Evolutionary conservation across 192 early-diverging fungal species (phyloP).

Genomic region (Globomyces pollinis-pini): DNA sequence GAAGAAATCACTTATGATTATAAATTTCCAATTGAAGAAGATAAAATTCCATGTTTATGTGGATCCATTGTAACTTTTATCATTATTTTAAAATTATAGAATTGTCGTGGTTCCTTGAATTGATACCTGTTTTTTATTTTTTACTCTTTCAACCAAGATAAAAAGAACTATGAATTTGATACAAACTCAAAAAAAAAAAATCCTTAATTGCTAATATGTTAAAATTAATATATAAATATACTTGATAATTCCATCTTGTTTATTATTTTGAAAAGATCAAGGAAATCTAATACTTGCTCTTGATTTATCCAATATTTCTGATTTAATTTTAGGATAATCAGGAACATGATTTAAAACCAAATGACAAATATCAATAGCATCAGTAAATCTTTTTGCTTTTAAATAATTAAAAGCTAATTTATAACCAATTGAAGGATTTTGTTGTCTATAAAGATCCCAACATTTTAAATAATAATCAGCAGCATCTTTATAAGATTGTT

Average conservation of each 20-base stretch:
- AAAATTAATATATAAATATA: too few relatives aligned
- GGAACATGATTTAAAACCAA: conserved; percentile 38
- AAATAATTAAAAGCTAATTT: conserved; percentile 51
- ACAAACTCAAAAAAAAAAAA: too few relatives aligned
- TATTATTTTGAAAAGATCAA: too few relatives aligned
- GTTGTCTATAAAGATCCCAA: conserved; percentile 36
- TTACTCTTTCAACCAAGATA: too few relatives aligned
- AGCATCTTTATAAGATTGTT: conserved; percentile 41
- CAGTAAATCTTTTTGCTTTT: conserved; percentile 43
- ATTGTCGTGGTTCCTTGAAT: conserved; percentile 75
- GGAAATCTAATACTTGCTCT: conserved; percentile 1
- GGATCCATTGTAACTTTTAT: conserved; percentile 66
- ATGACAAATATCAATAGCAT: conserved; percentile 46
- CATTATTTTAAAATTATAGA: conserved; percentile 7
- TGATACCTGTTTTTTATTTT: conserved; percentile 20
- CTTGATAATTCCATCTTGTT: too few relatives aligned
- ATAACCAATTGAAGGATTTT: conserved; percentile 44
- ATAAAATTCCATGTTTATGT: conserved; percentile 98
- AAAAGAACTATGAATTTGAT: too few relatives aligned
- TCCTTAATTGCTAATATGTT: too few relatives aligned
- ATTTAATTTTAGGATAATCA: conserved; percentile 49
- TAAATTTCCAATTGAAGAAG: conserved; percentile 86
- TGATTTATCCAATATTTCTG: conserved; percentile 40
- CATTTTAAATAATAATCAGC: conserved; percentile 39
- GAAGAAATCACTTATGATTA: conserved; percentile 99